Evolutionary conservation across 768 basidiomycete species (phyloP).

Genomic region (Boletellus emodensis): DNA sequence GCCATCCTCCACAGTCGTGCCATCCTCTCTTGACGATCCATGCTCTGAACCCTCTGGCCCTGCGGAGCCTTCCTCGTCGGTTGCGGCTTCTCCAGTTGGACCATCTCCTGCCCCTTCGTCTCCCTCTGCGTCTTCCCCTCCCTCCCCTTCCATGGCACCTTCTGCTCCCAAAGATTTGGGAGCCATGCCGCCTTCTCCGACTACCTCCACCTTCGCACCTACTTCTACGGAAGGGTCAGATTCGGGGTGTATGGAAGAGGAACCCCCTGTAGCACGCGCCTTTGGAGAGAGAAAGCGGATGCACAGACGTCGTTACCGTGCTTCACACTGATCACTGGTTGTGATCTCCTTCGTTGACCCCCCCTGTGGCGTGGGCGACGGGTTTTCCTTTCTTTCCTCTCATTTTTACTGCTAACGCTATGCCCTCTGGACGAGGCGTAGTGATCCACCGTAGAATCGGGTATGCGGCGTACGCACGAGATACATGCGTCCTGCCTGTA

Average conservation of each 20-base stretch:
- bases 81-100: too few species aligned
- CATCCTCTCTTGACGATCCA: too few species aligned
- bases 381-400: not conserved
- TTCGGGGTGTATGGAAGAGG: conserved; percentile 13
- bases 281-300: conserved; percentile 8
- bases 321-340: conserved; percentile 6
- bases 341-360: not conserved
- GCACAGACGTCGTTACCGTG: conserved; percentile 13
- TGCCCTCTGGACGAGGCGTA: conserved; percentile 7
- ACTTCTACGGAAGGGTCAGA: conserved; percentile 5
- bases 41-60: too few species aligned
- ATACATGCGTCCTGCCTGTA: too few species aligned
- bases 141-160: too few species aligned
- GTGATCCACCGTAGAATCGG: too few species aligned
- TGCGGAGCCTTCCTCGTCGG: too few species aligned
- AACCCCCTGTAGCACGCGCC: not conserved
- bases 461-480: too few species aligned
- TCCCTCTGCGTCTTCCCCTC: too few species aligned
- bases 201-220: not conserved
- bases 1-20: too few species aligned
- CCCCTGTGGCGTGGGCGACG: too few species aligned
- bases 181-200: not conserved
- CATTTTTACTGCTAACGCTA: not conserved
- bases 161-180: not conserved
- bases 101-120: too few species aligned